Evolutionary conservation across 257 asterid genomes (phyloP).

Genomic region (Dorcoceras hygrometricum): DNA sequence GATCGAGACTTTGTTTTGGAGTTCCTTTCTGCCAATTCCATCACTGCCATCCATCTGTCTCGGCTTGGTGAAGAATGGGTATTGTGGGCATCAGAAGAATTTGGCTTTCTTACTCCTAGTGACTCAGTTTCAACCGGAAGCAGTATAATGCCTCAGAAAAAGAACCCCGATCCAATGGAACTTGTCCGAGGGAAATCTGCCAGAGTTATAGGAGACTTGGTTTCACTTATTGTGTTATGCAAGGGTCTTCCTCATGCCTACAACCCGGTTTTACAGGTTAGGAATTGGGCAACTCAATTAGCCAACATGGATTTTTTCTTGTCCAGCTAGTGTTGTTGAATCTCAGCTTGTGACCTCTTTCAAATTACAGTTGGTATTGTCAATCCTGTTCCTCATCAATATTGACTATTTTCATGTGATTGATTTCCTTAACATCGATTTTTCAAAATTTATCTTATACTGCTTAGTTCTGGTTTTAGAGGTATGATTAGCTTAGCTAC

Average conservation of each 20-base stretch:
- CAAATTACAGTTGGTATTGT: too few relatives aligned
- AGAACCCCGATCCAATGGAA: conserved; percentile 99
- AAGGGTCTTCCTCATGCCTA: conserved; percentile 99
- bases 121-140: conserved; percentile 98
- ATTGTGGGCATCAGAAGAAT: conserved; percentile 97
- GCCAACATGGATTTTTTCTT: neutral
- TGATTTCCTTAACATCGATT: neutral
- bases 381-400: neutral
- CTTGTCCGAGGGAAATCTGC: conserved; percentile 99
- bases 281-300: neutral
- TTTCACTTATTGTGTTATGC: conserved; percentile 94
- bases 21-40: conserved; percentile 83
- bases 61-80: conserved; percentile 99
- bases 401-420: neutral
- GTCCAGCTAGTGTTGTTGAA: conserved; percentile 7
- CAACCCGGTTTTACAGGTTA: conserved; percentile 95
- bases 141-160: conserved; percentile 99
- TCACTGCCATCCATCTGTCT: conserved; percentile 89
- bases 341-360: conserved; percentile 2
- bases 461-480: too few relatives aligned
- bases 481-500: neutral
- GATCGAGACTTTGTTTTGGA: conserved; percentile 98
- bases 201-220: conserved; percentile 88
- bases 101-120: conserved; percentile 89
- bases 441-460: too few relatives aligned